Evolutionary conservation across 1,139 yeast genomes (phyloP).

Genomic region (Kurtzmaniella quercitrusa): DNA sequence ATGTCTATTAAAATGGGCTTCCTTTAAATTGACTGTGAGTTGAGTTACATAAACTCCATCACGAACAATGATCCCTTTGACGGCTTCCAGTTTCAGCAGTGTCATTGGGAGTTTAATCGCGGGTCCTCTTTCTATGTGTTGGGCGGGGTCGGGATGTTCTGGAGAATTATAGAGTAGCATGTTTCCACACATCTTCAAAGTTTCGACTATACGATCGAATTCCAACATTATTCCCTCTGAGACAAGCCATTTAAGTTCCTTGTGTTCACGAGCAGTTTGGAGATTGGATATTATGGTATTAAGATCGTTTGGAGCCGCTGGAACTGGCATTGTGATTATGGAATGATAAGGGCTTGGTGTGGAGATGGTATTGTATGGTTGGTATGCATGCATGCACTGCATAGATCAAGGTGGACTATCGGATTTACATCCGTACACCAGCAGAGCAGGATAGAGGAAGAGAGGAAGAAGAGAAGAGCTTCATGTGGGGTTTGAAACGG

Average conservation of each 20-base stretch:
- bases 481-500: no score
- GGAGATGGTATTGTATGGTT: no score
- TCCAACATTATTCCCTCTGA: slow-evolving; percentile 29
- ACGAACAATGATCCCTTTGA: slow-evolving; percentile 40
- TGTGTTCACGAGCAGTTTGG: slow-evolving; percentile 22
- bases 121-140: slow-evolving; percentile 31
- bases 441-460: no score
- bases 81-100: slow-evolving; percentile 32
- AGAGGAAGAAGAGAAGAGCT: no score
- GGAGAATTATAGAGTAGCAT: slow-evolving; percentile 37
- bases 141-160: slow-evolving; percentile 28
- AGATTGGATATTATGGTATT: slow-evolving; percentile 5
- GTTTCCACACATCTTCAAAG: slow-evolving; percentile 36
- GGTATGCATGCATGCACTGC: no score
- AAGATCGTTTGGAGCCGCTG: neutral
- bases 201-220: slow-evolving; percentile 37
- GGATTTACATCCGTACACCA: no score
- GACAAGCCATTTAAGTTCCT: slow-evolving; percentile 41
- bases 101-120: slow-evolving; percentile 38
- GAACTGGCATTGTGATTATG: neutral
- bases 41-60: slow-evolving; percentile 39
- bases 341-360: no score
- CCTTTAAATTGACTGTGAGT: slow-evolving; percentile 23
- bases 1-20: slow-evolving; percentile 29
- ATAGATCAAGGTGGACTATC: no score